Percentiles rank a stretch among this genome's conserved stretches.
Conservation (phyloP, 257 asterid genomes). For the Echium plantagineum region DNA sequence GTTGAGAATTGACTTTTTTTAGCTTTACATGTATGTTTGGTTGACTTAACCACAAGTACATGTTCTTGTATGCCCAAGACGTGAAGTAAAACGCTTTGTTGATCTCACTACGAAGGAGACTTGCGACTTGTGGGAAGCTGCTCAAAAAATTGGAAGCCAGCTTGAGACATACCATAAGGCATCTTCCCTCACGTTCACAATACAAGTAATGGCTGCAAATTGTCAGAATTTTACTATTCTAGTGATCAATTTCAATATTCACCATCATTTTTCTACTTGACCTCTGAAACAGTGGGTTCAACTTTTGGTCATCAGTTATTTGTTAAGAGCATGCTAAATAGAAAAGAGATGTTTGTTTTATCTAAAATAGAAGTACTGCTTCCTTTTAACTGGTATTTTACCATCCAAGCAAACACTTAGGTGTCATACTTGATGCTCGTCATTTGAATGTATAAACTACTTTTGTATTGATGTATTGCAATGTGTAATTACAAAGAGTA, state of each 20-base stretch:
- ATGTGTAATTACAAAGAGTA: too few relatives aligned
- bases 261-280: not conserved
- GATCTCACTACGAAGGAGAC: conserved; percentile 81
- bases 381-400: too few relatives aligned
- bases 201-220: conserved; percentile 47
- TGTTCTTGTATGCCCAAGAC: conserved; percentile 91
- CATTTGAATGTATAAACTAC: too few relatives aligned
- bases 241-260: not conserved
- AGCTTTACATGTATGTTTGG: conserved; percentile 12
- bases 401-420: not conserved
- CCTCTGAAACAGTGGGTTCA: not conserved
- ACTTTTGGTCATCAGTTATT: too few relatives aligned
- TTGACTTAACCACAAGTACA: conserved; percentile 60
- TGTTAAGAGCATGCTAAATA: not conserved
- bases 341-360: not conserved
- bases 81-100: conserved; percentile 64
- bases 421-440: not conserved
- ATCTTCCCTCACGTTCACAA: conserved; percentile 68
- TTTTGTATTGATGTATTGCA: too few relatives aligned
- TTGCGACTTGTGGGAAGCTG: conserved; percentile 67
- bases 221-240: not conserved
- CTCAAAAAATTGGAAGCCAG: conserved; percentile 62
- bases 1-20: conserved; percentile 5
- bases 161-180: conserved; percentile 84
- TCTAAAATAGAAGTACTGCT: too few relatives aligned